Base-by-base conservation (phyloP, 768 basidiomycete species). In the Coprinellus aureogranulatus region DNA sequence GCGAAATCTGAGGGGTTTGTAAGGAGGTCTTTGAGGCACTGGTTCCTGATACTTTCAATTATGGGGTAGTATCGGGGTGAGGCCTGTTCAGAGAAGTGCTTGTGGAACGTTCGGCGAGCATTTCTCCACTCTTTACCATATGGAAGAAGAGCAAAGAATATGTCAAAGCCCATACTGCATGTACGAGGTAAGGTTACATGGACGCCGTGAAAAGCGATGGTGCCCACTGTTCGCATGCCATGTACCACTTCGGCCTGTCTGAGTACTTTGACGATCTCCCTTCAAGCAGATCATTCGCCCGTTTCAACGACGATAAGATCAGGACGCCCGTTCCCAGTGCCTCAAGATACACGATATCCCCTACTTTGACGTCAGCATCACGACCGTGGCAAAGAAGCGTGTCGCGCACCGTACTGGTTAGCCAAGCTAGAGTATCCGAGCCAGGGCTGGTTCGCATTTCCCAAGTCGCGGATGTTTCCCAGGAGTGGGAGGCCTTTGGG, bases 161-260 rank as follows among this genome's bases (percentile, higher is more conserved):
- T 59, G 47, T 40, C 40, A 31, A 25, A 20, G n/a, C 53, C 63
- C 59, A 66, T 12, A 2, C 55, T 57, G 31, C 20, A 41, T 14
- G 37, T n/a, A n/a, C n/a, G n/a, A 8, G 16, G 26, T 28, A 10
- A 20, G 26, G 8, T 18, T 6, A 16, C 10, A 9, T 25, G n/a
- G 27, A 48, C 27, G 10, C 11, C 4, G n/a, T 48, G 46, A 18
- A 26, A 28, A 23, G 27, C 12, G 20, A 8, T 18, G 27, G 14
- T 8, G 67, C 72, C 54, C 53, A 79, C 77, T 81, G 54, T 20
- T 77, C 77, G 42, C 77, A 73, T 49, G 54, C 14, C 59, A 59
- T 59, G 16, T 51, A 54, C 39, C 54, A 23, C 9, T 30, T 44
- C 26, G 70, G 67, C 25, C 72, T 64, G 37, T 68, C 67, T 34